phyloP scores from a whole-genome alignment of 192 early-diverging fungal genomes.

The Tieghemiomyces parasiticus region DNA sequence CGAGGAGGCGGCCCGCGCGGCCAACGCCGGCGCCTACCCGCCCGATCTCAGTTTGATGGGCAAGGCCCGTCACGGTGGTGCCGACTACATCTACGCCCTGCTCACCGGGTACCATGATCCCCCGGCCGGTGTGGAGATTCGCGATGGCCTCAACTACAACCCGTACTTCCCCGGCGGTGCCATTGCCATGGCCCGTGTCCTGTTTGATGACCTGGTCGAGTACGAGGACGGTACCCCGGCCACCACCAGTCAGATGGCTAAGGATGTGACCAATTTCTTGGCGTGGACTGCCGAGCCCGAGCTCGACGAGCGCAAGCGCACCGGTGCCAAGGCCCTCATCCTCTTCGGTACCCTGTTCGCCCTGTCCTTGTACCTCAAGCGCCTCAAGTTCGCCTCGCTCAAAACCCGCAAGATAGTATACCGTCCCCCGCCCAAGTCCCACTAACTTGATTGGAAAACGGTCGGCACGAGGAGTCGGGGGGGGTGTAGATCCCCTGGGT shows the following conservation, averaged over 20 bases:
- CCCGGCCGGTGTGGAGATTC: constrained; percentile 81
- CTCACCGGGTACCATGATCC: constrained; percentile 90
- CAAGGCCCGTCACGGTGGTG: constrained; percentile 89
- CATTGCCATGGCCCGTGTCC: constrained; percentile 86
- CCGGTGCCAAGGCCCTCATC: constrained; percentile 77
- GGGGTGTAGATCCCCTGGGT: too few species aligned
- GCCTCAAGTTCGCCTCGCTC: constrained; percentile 80
- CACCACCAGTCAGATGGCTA: constrained; percentile 90
- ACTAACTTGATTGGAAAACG: too few species aligned
- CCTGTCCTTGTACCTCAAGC: constrained; percentile 79
- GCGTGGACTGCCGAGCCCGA: constrained; percentile 96
- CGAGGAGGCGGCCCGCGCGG: constrained; percentile 90
- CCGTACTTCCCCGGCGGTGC: constrained; percentile 98
- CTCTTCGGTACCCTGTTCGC: constrained; percentile 52
- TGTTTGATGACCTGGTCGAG: constrained; percentile 90
- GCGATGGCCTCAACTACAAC: constrained; percentile 97
- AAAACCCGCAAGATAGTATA: constrained; percentile 92
- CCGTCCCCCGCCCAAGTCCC: constrained; percentile 19
- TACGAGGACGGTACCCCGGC: constrained; percentile 95
- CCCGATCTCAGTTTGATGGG: constrained; percentile 91
- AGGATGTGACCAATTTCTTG: constrained; percentile 90
- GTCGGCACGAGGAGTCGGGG: too few species aligned
- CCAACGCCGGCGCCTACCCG: constrained; percentile 88
- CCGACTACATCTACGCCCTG: constrained; percentile 89
- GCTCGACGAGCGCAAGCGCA: constrained; percentile 91